phyloP scores from a whole-genome alignment of 2,329 filamentous ascomycete genomes.

The Fusarium sp. region DNA sequence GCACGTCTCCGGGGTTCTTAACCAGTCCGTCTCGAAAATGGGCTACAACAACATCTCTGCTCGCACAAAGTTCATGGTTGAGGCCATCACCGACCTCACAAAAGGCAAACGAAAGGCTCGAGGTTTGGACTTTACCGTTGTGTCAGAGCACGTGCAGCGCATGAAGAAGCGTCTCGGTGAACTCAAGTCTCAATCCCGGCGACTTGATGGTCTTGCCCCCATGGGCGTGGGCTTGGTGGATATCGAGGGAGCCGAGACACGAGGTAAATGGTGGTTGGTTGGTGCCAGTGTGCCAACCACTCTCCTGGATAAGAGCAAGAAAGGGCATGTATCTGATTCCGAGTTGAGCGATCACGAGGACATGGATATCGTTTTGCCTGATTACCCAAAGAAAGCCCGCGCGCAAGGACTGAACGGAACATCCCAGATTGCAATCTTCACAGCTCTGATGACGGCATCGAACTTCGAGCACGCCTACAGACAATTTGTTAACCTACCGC shows the following conservation, averaged over 20 bases:
- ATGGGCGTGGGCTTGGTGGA: slow-evolving; percentile 85
- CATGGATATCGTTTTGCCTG: slow-evolving; percentile 65
- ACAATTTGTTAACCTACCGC: slow-evolving; percentile 81
- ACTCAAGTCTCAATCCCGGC: slow-evolving; percentile 68
- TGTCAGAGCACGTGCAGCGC: slow-evolving; percentile 83
- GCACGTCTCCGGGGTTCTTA: slow-evolving; percentile 85
- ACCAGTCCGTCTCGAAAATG: slow-evolving; percentile 73
- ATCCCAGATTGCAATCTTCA: slow-evolving; percentile 89
- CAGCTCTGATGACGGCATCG: slow-evolving; percentile 85
- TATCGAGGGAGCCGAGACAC: slow-evolving; percentile 83
- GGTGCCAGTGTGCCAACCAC: slow-evolving; percentile 85
- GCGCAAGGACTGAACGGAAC: slow-evolving; percentile 89
- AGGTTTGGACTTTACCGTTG: slow-evolving; percentile 75
- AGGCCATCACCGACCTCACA: slow-evolving; percentile 93
- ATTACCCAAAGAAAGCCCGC: slow-evolving; percentile 78
- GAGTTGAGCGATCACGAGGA: slow-evolving; percentile 57
- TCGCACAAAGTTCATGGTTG: slow-evolving; percentile 96
- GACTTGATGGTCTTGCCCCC: slow-evolving; percentile 80
- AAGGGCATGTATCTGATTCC: slow-evolving; percentile 21
- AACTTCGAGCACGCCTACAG: slow-evolving; percentile 87
- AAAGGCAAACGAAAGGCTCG: slow-evolving; percentile 90
- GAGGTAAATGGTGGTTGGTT: slow-evolving; percentile 98
- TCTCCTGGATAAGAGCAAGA: slow-evolving; percentile 31
- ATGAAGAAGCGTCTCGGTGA: slow-evolving; percentile 91
- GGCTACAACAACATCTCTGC: slow-evolving; percentile 81